Percentiles rank a stretch among this genome's conserved stretches.
Evolutionary conservation across 805 yeast species (phyloP).

Genomic region (Myxozyma udenii): DNA sequence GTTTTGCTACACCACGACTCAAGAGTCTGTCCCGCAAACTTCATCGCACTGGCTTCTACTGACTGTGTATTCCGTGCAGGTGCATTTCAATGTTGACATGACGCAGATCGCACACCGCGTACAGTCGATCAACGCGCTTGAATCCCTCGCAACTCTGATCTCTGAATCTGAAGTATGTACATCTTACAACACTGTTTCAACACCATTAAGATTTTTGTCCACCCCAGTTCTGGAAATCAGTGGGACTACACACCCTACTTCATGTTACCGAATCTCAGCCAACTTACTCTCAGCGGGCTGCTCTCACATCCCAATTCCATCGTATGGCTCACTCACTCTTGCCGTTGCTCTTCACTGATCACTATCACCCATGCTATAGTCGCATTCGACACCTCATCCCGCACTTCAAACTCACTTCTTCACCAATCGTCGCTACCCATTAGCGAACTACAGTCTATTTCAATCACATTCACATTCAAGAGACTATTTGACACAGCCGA

Average conservation of each 20-base stretch:
- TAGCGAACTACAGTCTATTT: background rate
- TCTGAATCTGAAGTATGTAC: constrained; percentile 2
- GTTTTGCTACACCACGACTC: constrained; percentile 1
- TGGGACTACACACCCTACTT: constrained; percentile 7
- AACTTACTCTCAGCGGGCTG: background rate
- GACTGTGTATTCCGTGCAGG: no score
- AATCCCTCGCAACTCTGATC: constrained; percentile 6
- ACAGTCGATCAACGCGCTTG: background rate
- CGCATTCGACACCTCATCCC: constrained; percentile 1
- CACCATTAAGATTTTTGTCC: background rate
- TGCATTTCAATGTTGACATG: background rate
- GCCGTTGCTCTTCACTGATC: no score
- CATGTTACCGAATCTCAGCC: background rate
- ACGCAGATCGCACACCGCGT: background rate
- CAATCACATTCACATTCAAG: background rate
- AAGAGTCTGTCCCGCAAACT: background rate
- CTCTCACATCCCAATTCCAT: no score
- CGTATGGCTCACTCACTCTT: no score
- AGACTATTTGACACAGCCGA: no score
- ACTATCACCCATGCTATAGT: background rate
- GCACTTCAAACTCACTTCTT: background rate
- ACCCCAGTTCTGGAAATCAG: constrained; percentile 10
- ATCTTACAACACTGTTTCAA: background rate
- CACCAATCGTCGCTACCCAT: background rate
- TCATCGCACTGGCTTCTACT: no score